Conservation (phyloP, 345 rosid species). For the Eucalyptus sideroxylon region DNA sequence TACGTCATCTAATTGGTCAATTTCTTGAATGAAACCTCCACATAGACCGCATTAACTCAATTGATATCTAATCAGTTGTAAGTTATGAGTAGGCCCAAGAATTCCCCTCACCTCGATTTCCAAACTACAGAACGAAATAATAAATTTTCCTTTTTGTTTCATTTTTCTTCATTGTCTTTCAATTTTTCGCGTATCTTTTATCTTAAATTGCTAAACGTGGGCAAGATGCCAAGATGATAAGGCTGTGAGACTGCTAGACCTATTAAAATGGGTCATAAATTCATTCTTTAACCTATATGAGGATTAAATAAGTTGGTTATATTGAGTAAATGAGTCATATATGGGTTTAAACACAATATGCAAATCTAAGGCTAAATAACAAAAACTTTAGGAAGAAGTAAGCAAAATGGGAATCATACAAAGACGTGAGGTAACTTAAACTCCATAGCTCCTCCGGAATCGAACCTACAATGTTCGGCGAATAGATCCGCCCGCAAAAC, state of each 20-base stretch:
- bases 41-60: too few relatives aligned
- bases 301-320: too few relatives aligned
- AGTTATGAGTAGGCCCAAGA: neutral
- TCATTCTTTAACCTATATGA: too few relatives aligned
- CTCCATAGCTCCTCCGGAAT: conserved; percentile 45
- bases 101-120: neutral
- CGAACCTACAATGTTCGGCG: conserved; percentile 7
- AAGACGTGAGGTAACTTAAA: conserved; percentile 19
- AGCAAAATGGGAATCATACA: conserved; percentile 9
- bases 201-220: neutral
- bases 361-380: too few relatives aligned
- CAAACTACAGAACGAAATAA: neutral
- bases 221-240: neutral
- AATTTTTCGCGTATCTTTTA: too few relatives aligned
- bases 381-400: too few relatives aligned
- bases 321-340: too few relatives aligned
- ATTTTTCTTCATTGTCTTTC: neutral
- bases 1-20: too few relatives aligned
- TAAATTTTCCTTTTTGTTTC: too few relatives aligned
- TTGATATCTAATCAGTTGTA: neutral
- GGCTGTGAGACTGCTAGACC: neutral
- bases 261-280: too few relatives aligned
- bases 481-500: conserved; percentile 22
- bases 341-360: too few relatives aligned
- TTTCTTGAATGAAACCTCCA: too few relatives aligned